Evolutionary conservation across 2,329 filamentous ascomycete genomes (phyloP).

Genomic region (Fusarium udum): DNA sequence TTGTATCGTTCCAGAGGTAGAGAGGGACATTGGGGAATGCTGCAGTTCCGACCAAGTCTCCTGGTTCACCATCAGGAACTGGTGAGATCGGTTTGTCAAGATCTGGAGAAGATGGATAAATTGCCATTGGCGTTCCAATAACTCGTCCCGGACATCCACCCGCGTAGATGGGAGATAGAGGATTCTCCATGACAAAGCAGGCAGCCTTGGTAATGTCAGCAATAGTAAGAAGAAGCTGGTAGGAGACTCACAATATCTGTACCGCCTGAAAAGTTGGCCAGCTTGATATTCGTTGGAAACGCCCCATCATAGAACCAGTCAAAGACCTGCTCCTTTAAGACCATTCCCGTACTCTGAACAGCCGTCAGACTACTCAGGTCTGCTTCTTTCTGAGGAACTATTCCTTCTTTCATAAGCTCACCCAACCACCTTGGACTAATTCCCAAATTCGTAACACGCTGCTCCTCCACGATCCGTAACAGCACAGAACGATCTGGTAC

Average conservation of each 20-base stretch:
- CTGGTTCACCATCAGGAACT: conserved; percentile 69
- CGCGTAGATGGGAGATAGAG: conserved; percentile 71
- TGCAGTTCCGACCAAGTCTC: conserved; percentile 76
- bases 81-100: conserved; percentile 55
- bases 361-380: conserved; percentile 69
- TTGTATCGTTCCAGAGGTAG: conserved; percentile 68
- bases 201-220: conserved; percentile 53
- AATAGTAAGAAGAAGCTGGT: neutral
- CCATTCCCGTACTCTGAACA: conserved; percentile 83
- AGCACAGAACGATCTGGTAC: conserved; percentile 72
- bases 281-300: conserved; percentile 73
- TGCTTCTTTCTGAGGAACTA: conserved; percentile 69
- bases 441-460: conserved; percentile 76
- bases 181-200: conserved; percentile 72
- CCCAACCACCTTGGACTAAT: conserved; percentile 81
- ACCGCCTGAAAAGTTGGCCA: conserved; percentile 79
- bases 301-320: conserved; percentile 80
- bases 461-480: conserved; percentile 68
- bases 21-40: conserved; percentile 82
- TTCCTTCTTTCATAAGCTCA: conserved; percentile 72
- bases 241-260: conserved; percentile 73
- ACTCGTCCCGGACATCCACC: conserved; percentile 62
- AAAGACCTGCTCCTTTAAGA: conserved; percentile 78
- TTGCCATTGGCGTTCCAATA: conserved; percentile 60
- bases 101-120: conserved; percentile 66